Conservation (phyloP, 2,329 filamentous ascomycete species). For the Monosporascus sp. region DNA sequence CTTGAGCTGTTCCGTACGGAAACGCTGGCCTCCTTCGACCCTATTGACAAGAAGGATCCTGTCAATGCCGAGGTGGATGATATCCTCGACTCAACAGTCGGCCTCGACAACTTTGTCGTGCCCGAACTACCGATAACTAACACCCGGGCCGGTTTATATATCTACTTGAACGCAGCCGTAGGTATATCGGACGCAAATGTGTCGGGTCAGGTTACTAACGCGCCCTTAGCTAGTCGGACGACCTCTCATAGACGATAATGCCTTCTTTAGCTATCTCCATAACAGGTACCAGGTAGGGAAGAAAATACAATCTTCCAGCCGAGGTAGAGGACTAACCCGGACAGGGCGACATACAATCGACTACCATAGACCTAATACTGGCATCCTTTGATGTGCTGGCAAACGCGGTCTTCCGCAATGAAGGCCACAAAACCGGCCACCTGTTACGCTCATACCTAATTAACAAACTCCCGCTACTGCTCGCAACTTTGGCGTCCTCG, state of each 20-base stretch:
- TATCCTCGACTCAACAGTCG: conserved; percentile 52
- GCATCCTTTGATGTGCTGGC: conserved; percentile 87
- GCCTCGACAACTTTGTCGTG: conserved; percentile 49
- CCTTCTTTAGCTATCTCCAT: conserved; percentile 74
- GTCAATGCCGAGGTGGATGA: conserved; percentile 51
- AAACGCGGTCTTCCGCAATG: conserved; percentile 71
- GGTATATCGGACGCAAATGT: conserved; percentile 20
- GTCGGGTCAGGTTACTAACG: conserved; percentile 18
- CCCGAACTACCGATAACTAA: conserved; percentile 66
- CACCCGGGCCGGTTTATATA: conserved; percentile 76
- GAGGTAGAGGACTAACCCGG: conserved; percentile 21
- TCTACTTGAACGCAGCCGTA: conserved; percentile 80
- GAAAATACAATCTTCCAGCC: not conserved
- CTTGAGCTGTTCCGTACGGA: conserved; percentile 56
- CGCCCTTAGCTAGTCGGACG: conserved; percentile 67
- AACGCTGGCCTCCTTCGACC: conserved; percentile 51
- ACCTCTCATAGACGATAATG: conserved; percentile 76
- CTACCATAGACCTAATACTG: conserved; percentile 77
- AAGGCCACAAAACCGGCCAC: conserved; percentile 56
- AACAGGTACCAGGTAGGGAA: conserved; percentile 73
- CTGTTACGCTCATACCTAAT: conserved; percentile 83
- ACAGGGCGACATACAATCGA: conserved; percentile 70
- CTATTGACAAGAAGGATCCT: conserved; percentile 45
- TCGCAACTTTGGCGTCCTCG: conserved; percentile 54
- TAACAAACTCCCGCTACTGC: conserved; percentile 54